Percentiles rank a stretch among this genome's conserved stretches.
These are phyloP conservation scores for Triangularia setosa DNA, from an alignment of 2,329 filamentous ascomycete genomes.

Conservation along the genomic window DNA sequence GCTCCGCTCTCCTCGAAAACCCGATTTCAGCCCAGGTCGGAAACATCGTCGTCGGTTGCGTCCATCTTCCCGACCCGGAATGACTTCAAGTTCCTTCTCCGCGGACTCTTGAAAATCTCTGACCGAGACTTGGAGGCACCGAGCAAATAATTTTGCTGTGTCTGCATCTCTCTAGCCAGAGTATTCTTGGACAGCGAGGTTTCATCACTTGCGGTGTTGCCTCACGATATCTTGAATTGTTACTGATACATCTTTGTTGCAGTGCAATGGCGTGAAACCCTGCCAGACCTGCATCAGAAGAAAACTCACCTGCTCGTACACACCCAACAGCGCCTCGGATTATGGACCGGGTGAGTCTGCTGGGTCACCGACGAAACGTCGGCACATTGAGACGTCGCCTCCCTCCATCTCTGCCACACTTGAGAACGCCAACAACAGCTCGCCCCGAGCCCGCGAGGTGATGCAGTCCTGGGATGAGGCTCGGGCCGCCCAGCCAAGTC, in stretches of 20 bases:
- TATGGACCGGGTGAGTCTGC: conserved; percentile 31
- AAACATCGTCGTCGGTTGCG: neutral
- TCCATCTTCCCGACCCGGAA: neutral
- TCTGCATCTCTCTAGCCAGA: neutral
- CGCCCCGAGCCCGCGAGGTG: conserved; percentile 14
- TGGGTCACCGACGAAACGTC: conserved; percentile 36
- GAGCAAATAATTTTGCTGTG: neutral
- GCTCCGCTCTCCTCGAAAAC: neutral
- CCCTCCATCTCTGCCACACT: conserved; percentile 20
- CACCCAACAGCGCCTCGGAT: conserved; percentile 31
- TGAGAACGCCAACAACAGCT: conserved; percentile 15
- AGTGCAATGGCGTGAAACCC: conserved; percentile 58
- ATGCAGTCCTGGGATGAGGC: conserved; percentile 23
- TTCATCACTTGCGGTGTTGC: neutral
- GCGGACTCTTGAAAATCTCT: neutral
- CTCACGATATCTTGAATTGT: neutral
- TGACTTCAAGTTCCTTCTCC: neutral
- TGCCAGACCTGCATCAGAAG: conserved; percentile 58
- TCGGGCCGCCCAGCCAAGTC: conserved; percentile 8
- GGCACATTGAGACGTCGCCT: conserved; percentile 31
- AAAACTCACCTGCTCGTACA: conserved; percentile 43
- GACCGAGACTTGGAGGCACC: neutral
- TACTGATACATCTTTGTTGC: conserved; percentile 15
- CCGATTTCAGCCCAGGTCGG: neutral
- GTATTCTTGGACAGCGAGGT: neutral